Percentiles rank a stretch among this genome's conserved stretches.
These are phyloP conservation scores for Aphanocladium album DNA, from an alignment of 2,329 filamentous ascomycete genomes.

Conservation along the genomic window DNA sequence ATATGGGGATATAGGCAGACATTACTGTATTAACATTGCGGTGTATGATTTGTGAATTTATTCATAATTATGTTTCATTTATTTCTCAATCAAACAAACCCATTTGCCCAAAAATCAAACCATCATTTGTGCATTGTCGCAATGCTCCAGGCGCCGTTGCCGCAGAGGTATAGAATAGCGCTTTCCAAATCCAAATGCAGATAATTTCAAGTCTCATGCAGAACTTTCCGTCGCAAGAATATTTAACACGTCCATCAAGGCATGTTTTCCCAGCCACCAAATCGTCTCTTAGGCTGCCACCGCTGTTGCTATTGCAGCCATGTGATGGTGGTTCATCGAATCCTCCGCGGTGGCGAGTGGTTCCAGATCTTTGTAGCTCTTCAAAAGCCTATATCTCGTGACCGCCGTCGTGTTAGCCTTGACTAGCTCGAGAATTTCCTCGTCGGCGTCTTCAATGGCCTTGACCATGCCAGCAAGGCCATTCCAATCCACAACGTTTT, in stretches of 20 bases:
- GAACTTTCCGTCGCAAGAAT: background rate
- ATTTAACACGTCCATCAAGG: no score
- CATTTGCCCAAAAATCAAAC: background rate
- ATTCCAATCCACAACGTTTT: slow-evolving; percentile 33
- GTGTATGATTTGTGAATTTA: no score
- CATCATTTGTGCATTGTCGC: background rate
- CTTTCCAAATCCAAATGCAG: background rate
- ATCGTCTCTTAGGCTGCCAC: background rate
- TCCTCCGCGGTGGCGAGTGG: background rate
- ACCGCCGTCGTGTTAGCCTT: slow-evolving; percentile 4
- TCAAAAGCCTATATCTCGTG: background rate
- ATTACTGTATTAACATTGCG: no score
- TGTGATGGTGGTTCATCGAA: slow-evolving; percentile 6
- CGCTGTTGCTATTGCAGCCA: slow-evolving; percentile 10
- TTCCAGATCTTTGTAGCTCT: slow-evolving; percentile 6
- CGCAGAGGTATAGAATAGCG: background rate
- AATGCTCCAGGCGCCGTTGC: slow-evolving; percentile 5
- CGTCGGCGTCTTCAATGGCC: slow-evolving; percentile 24
- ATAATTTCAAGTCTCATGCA: background rate
- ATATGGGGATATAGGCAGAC: no score
- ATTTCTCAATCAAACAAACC: background rate
- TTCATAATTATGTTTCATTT: background rate
- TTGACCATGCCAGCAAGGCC: slow-evolving; percentile 24
- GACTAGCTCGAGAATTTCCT: slow-evolving; percentile 20
- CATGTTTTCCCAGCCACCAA: no score